Base-by-base conservation (phyloP, 2,329 filamentous ascomycete genomes). In the Xylariaceae sp. region DNA sequence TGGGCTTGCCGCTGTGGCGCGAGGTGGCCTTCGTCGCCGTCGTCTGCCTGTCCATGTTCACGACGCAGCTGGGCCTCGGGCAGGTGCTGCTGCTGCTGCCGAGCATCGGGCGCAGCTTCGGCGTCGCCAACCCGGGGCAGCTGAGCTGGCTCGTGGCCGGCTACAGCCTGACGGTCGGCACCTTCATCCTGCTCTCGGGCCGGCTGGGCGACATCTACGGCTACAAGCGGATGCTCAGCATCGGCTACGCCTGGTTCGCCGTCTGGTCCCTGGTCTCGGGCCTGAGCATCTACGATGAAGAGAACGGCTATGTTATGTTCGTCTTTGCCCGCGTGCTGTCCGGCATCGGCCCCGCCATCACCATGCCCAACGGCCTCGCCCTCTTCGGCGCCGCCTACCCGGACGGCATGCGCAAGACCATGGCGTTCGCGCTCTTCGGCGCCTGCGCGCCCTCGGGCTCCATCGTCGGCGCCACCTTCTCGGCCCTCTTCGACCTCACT, bases 321-420 rank as follows among this genome's bases (percentile, higher is more conserved):
- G 60, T 62, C 24, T 57, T 70, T 33, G 59, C 59, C 18, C 63
- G 70, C 16, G 67, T 62, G 3, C 51, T 75, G 8, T 68, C 74
- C 39, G 67, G 69, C 2, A 65, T 73, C 25, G 75, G 73, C 0
- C 68, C 72, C 1, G 68, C 73, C 0, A 60, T 79, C 28, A 45
- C 65, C 29, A 51, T 79, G 13, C 73, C 75, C 0, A 79, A 77
- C 44, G 68, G 58, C 2, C 54, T 80, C 22, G 74, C 72, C 3
- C 59, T 80, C 12, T 51, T 79, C 4, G 72, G 74, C 4, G 56
- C 58, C 0, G 62, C 64, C 2, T 78, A 78, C 44, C 51, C 57
- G 1, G 50, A 51, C 0, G 58, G 59, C 2, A 37, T 38, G 12
- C 53, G 51, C n/a, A 58, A 62, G 39, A 45, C 52, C 7, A 53